These are phyloP conservation scores for Podospora australis DNA, from an alignment of 495 filamentous ascomycete genomes.

Conservation along the genomic window DNA sequence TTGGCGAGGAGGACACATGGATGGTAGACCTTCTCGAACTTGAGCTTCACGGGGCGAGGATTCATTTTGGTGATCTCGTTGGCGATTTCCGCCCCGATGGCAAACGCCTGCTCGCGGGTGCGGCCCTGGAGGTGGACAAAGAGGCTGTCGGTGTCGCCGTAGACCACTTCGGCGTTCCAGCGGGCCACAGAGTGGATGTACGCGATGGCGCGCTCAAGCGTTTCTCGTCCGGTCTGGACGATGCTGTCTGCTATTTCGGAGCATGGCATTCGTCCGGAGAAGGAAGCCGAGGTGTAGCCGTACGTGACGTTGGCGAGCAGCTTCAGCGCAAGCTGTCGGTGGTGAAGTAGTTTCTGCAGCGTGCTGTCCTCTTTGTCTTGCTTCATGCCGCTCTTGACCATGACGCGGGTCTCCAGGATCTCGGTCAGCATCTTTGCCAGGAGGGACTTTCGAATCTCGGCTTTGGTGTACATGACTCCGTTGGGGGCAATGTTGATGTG, in stretches of 20 bases:
- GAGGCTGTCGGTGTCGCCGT: constrained; percentile 96
- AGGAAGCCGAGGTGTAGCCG: constrained; percentile 92
- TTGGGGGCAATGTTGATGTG: constrained; percentile 92
- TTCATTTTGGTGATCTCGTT: constrained; percentile 82
- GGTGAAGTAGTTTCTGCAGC: constrained; percentile 83
- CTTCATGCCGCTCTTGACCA: constrained; percentile 99
- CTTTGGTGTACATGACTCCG: constrained; percentile 90
- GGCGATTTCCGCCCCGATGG: constrained; percentile 90
- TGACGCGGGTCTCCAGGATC: constrained; percentile 92
- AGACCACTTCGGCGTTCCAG: constrained; percentile 95
- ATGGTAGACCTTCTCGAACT: constrained; percentile 97
- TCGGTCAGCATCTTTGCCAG: constrained; percentile 95
- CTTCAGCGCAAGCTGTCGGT: constrained; percentile 91
- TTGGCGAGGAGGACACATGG: constrained; percentile 92
- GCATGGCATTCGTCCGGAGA: constrained; percentile 95
- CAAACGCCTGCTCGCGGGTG: constrained; percentile 80
- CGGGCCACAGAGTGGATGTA: constrained; percentile 79
- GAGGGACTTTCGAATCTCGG: constrained; percentile 78
- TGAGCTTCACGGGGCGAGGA: constrained; percentile 87
- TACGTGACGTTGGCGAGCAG: constrained; percentile 97
- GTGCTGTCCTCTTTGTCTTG: constrained; percentile 82
- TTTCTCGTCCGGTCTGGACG: constrained; percentile 91
- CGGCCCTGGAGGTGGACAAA: constrained; percentile 88
- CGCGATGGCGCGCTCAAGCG: constrained; percentile 86
- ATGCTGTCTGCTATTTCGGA: constrained; percentile 98